Evolutionary conservation across 768 basidiomycete genomes (phyloP).

Genomic region (Auricularia heimuer): DNA sequence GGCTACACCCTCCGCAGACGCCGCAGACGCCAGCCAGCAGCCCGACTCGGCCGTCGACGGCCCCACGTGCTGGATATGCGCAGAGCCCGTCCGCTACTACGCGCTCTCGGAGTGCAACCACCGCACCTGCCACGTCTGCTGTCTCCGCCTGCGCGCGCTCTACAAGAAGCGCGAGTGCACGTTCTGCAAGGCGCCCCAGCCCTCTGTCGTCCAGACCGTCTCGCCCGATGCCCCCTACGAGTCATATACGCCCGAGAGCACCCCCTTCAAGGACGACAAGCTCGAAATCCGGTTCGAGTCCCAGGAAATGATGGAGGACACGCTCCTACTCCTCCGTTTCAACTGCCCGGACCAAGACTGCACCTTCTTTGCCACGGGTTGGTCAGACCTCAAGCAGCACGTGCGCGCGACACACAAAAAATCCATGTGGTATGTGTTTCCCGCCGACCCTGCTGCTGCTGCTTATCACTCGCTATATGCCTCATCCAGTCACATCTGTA

Average conservation of each 20-base stretch:
- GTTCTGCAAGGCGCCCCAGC: constrained; percentile 89
- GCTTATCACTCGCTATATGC: not conserved
- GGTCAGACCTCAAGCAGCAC: constrained; percentile 85
- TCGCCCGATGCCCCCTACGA: constrained; percentile 54
- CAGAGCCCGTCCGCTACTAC: constrained; percentile 86
- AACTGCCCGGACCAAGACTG: constrained; percentile 86
- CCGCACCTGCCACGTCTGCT: constrained; percentile 90
- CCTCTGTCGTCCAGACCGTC: constrained; percentile 61
- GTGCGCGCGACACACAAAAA: constrained; percentile 64
- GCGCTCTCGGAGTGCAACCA: constrained; percentile 87
- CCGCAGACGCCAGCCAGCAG: not conserved
- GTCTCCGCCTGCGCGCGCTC: constrained; percentile 73
- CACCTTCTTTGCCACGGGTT: constrained; percentile 74
- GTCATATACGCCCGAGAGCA: constrained; percentile 43
- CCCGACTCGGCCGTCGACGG: not conserved
- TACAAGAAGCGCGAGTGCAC: constrained; percentile 94
- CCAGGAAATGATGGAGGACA: constrained; percentile 91
- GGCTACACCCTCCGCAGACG: not conserved
- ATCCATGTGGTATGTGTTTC: constrained; percentile 64
- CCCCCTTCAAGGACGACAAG: constrained; percentile 59
- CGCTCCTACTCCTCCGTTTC: constrained; percentile 81
- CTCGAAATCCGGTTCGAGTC: constrained; percentile 81
- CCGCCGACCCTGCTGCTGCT: not conserved
- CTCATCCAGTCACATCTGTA: constrained; percentile 65
- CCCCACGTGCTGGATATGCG: constrained; percentile 78